Evolutionary conservation across 495 filamentous ascomycete species (phyloP).

Genomic region (Daldinia grandis): DNA sequence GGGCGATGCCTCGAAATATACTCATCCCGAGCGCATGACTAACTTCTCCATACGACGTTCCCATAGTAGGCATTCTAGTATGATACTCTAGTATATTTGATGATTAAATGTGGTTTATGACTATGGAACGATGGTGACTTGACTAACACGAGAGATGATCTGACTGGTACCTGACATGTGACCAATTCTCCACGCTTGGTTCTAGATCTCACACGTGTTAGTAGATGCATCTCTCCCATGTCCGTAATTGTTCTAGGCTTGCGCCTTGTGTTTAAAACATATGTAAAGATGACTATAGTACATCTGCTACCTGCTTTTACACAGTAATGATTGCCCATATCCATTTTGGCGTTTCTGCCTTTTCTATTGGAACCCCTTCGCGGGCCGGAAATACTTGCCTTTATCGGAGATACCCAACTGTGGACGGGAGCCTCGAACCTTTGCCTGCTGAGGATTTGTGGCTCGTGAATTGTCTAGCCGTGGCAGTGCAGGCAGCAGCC

Average conservation of each 20-base stretch:
- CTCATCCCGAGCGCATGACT: constrained; percentile 14
- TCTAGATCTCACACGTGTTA: constrained; percentile 32
- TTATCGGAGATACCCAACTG: constrained; percentile 6
- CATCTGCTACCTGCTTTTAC: neutral
- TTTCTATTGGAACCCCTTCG: neutral
- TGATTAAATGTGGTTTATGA: constrained; percentile 23
- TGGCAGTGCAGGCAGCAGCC: constrained; percentile 33
- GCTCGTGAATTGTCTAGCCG: constrained; percentile 33
- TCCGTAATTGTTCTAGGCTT: constrained; percentile 28
- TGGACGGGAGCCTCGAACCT: constrained; percentile 25
- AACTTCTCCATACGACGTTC: neutral
- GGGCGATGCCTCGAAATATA: constrained; percentile 21
- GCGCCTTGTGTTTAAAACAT: constrained; percentile 1
- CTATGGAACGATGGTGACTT: constrained; percentile 35
- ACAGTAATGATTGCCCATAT: neutral
- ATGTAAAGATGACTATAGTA: constrained; percentile 4
- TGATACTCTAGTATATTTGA: constrained; percentile 8
- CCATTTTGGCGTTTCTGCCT: neutral
- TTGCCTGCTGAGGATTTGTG: constrained; percentile 28
- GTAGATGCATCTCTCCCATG: constrained; percentile 19
- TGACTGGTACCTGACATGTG: constrained; percentile 42
- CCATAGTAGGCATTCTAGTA: constrained; percentile 1
- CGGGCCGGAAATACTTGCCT: constrained; percentile 19
- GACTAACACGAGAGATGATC: constrained; percentile 43
- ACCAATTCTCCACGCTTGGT: constrained; percentile 14